These are phyloP conservation scores for Clonostachys byssicola DNA, from an alignment of 2,329 filamentous ascomycete genomes.

Conservation along the genomic window DNA sequence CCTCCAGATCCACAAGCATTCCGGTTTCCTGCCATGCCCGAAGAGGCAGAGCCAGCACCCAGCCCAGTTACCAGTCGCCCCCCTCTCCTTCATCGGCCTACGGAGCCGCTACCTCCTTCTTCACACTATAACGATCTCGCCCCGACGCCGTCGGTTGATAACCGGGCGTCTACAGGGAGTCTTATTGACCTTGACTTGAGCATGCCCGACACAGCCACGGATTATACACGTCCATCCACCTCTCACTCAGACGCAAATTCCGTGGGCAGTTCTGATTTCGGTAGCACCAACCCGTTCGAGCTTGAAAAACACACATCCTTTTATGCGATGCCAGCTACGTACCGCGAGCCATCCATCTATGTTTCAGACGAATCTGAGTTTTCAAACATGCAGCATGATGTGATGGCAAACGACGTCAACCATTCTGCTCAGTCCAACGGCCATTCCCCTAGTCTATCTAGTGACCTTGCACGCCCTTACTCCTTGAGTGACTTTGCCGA, in stretches of 20 bases:
- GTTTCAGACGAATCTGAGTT: conserved; percentile 55
- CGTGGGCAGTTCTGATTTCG: conserved; percentile 50
- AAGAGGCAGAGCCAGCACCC: conserved; percentile 1
- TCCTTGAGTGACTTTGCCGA: conserved; percentile 34
- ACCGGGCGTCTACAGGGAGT: conserved; percentile 37
- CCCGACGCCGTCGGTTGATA: conserved; percentile 21
- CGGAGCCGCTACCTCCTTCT: conserved; percentile 41
- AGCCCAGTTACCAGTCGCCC: conserved; percentile 30
- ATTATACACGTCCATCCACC: conserved; percentile 51
- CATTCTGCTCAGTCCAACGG: conserved; percentile 4
- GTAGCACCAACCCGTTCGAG: conserved; percentile 55
- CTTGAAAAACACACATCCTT: conserved; percentile 59
- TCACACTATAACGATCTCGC: conserved; percentile 35
- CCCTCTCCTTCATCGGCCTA: conserved; percentile 42
- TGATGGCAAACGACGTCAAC: conserved; percentile 9
- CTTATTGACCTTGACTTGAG: conserved; percentile 53
- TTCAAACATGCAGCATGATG: conserved; percentile 18
- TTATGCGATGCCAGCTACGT: conserved; percentile 34
- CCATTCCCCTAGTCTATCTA: background rate
- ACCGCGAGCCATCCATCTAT: conserved; percentile 55
- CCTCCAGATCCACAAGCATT: conserved; percentile 41
- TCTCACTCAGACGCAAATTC: conserved; percentile 56
- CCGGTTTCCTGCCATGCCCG: conserved; percentile 31
- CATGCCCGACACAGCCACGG: conserved; percentile 44
- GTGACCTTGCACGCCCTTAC: conserved; percentile 18